These are phyloP conservation scores for Sarocladium oryzae DNA, from an alignment of 2,329 filamentous ascomycete species.

Conservation along the genomic window DNA sequence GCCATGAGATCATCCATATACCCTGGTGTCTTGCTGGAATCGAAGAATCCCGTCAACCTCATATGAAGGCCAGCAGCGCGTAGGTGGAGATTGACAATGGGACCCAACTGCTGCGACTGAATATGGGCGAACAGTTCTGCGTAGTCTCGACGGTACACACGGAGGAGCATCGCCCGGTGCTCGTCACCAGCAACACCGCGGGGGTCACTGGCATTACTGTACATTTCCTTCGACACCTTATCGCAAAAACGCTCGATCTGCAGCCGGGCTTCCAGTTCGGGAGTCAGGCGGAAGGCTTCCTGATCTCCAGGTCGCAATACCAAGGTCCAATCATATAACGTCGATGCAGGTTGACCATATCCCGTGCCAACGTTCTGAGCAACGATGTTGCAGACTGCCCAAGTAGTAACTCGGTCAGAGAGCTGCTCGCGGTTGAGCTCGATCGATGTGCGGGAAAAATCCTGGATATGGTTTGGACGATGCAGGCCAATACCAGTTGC, in stretches of 20 bases:
- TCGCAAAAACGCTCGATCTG: slow-evolving; percentile 70
- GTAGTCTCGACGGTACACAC: slow-evolving; percentile 59
- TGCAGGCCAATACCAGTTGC: slow-evolving; percentile 79
- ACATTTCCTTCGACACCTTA: slow-evolving; percentile 73
- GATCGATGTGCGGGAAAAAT: slow-evolving; percentile 70
- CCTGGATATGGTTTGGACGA: slow-evolving; percentile 73
- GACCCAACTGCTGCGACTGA: slow-evolving; percentile 50
- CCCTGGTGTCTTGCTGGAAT: slow-evolving; percentile 63
- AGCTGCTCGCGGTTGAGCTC: slow-evolving; percentile 74
- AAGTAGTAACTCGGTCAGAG: slow-evolving; percentile 70
- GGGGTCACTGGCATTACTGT: slow-evolving; percentile 69
- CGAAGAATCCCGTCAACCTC: slow-evolving; percentile 74
- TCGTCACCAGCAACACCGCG: slow-evolving; percentile 62
- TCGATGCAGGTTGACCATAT: slow-evolving; percentile 75
- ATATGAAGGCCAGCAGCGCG: slow-evolving; percentile 69
- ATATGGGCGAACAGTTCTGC: slow-evolving; percentile 57
- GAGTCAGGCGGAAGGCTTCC: slow-evolving; percentile 50
- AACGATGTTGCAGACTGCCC: slow-evolving; percentile 81
- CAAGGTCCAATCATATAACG: slow-evolving; percentile 68
- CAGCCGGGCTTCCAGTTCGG: slow-evolving; percentile 60
- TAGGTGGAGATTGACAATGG: slow-evolving; percentile 59
- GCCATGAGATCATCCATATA: slow-evolving; percentile 71
- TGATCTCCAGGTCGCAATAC: slow-evolving; percentile 54
- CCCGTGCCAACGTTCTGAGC: slow-evolving; percentile 77
- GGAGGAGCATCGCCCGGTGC: slow-evolving; percentile 59